Conservation (phyloP, 2,329 filamentous ascomycete species). For the Stagonosporopsis vannaccii region DNA sequence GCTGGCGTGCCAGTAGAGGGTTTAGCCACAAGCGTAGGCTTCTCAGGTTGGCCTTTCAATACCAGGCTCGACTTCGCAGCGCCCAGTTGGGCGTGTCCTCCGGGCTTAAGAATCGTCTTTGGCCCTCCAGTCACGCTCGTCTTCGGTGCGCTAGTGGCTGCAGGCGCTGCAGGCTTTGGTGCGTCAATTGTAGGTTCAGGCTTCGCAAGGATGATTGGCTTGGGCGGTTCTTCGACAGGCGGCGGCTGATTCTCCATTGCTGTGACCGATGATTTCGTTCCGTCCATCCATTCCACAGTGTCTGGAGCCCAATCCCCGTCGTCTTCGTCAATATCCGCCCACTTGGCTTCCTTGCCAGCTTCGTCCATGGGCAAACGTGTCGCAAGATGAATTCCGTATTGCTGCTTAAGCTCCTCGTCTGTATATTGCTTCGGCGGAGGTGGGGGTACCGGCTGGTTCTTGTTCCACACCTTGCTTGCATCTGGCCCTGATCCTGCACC, state of each 20-base stretch:
- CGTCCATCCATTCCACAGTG: conserved; percentile 86
- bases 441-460: conserved; percentile 77
- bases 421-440: conserved; percentile 83
- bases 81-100: conserved; percentile 44
- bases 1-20: conserved; percentile 72
- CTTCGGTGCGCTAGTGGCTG: conserved; percentile 43
- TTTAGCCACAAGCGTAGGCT: conserved; percentile 76
- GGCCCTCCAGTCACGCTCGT: conserved; percentile 48
- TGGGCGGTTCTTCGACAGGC: conserved; percentile 36
- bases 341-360: conserved; percentile 76
- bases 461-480: conserved; percentile 83
- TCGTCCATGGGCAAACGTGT: conserved; percentile 80
- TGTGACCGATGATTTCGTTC: conserved; percentile 79
- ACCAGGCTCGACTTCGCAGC: conserved; percentile 63
- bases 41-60: conserved; percentile 72
- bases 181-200: conserved; percentile 50
- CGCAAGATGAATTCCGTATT: conserved; percentile 86
- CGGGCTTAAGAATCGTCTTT: conserved; percentile 60
- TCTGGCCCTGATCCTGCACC: conserved; percentile 71
- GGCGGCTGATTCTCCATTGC: conserved; percentile 56
- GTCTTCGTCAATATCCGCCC: conserved; percentile 90
- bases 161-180: conserved; percentile 30
- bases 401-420: conserved; percentile 83
- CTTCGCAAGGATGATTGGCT: conserved; percentile 23
- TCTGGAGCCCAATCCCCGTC: conserved; percentile 88